Conservation (phyloP, 2,329 filamentous ascomycete species). For the Sarocladium kiliense region DNA sequence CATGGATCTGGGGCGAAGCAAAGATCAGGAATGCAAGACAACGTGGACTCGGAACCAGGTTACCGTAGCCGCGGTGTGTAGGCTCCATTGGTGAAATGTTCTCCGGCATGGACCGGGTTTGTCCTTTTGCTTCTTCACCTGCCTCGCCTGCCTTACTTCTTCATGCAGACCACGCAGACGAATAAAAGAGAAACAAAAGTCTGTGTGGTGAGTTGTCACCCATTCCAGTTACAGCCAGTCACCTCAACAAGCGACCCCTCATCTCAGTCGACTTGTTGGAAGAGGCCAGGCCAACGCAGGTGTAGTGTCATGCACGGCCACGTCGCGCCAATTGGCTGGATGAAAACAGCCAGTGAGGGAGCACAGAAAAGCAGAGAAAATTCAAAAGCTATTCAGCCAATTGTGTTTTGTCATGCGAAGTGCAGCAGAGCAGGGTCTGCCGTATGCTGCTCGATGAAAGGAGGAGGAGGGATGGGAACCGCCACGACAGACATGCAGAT, state of each 20-base stretch:
- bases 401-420: neutral
- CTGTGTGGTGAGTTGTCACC: slow-evolving; percentile 6
- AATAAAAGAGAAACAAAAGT: neutral
- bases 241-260: neutral
- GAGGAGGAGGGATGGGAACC: neutral
- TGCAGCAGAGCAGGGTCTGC: neutral
- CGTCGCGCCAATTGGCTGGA: slow-evolving; percentile 8
- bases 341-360: neutral
- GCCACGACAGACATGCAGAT: slow-evolving; percentile 2
- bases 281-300: neutral
- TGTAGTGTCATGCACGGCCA: slow-evolving; percentile 9
- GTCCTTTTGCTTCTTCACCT: neutral
- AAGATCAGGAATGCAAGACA: too few species aligned
- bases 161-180: neutral
- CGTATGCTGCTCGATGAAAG: neutral
- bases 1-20: too few species aligned
- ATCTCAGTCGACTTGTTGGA: neutral
- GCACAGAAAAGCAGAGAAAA: neutral
- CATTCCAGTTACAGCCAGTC: neutral
- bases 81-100: neutral
- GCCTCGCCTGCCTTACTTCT: neutral
- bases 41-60: neutral
- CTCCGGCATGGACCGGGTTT: too few species aligned
- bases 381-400: neutral
- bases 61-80: neutral